These are phyloP conservation scores for Erodium moschatum DNA, from an alignment of 441 rosid genomes.

Conservation along the genomic window DNA sequence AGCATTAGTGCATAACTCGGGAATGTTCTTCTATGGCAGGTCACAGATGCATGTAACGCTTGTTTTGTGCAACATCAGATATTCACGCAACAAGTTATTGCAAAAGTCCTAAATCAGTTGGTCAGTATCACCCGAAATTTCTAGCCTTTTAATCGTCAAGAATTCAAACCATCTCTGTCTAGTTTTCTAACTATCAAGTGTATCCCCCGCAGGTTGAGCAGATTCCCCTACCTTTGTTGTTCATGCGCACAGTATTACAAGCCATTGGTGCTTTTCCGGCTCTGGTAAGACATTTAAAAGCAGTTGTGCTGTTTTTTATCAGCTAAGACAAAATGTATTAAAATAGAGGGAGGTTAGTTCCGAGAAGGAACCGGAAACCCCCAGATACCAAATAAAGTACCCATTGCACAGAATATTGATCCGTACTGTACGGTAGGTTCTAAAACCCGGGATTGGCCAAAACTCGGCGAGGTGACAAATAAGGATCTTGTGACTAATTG, in stretches of 20 bases:
- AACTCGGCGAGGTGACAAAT: no score
- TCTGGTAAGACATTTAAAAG: slow-evolving; percentile 46
- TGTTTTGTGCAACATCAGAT: slow-evolving; percentile 84
- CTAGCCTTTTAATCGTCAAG: slow-evolving; percentile 11
- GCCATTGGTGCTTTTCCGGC: slow-evolving; percentile 96
- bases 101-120: slow-evolving; percentile 95
- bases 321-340: no score
- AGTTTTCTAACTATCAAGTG: slow-evolving; percentile 17
- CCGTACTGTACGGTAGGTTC: no score
- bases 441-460: no score
- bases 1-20: slow-evolving; percentile 17
- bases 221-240: slow-evolving; percentile 90
- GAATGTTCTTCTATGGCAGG: slow-evolving; percentile 38
- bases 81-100: slow-evolving; percentile 93
- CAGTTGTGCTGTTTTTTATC: background rate
- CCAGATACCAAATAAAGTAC: background rate
- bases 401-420: background rate
- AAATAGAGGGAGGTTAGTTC: no score
- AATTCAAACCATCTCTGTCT: slow-evolving; percentile 16
- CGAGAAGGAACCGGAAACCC: no score
- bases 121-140: slow-evolving; percentile 36
- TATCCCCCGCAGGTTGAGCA: slow-evolving; percentile 75
- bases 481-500: no score
- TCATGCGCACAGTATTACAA: slow-evolving; percentile 98
- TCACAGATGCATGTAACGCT: slow-evolving; percentile 92